Evolutionary conservation across 2,329 filamentous ascomycete genomes (phyloP), one percentile per base, ranked within the genome.

Genomic region (Venturia aucupariae): DNA sequence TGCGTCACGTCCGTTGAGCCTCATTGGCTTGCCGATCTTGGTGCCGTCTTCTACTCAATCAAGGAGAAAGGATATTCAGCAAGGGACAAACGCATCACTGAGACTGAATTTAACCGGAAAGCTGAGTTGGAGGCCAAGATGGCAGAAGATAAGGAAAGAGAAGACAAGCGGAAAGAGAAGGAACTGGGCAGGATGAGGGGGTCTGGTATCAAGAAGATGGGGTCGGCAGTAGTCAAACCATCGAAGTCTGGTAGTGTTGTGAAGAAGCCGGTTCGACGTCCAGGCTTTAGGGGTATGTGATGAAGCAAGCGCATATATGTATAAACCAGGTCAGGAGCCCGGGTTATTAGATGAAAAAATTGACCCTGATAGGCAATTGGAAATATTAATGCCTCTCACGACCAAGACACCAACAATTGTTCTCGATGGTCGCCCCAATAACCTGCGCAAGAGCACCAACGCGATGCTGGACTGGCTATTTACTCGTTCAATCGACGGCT

Each of bases 21-120:
- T 62, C 91, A 95, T 73, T 99, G 94, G 94, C 84, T 99, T 48
- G 94, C 94, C 7, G 94, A 99, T 73, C 81, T 99, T 6, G 94
- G 95, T 41, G 94, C 92, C 1, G 94, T 99, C 0, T 99, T 99
- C 75, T 99, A 97, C 76, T 94, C 89, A 1, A 84, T 99, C 72
- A 97, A 96, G 78, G 93, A 97, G 77, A 99, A 99, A 77, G 94
- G 93, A 1, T 99, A 96, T 73, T 96, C 90, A 17, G 86, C 88
- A 15, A 83, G 90, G 32, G 90, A 96, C 71, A 93, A 92, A 76
- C 84, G 90, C 63, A 85, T 96, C 60, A 93, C 89, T 0, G 93
- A 97, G 77, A 88, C 87, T 19, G 93, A 97, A 74, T 96, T 96
- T 74, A 97, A 96, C 73, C 82, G 86, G 62, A 92, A 90, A 75